Percentiles rank a stretch among this genome's conserved stretches.
Conservation (phyloP, 768 basidiomycete genomes). For the Lenzites betulinus region DNA sequence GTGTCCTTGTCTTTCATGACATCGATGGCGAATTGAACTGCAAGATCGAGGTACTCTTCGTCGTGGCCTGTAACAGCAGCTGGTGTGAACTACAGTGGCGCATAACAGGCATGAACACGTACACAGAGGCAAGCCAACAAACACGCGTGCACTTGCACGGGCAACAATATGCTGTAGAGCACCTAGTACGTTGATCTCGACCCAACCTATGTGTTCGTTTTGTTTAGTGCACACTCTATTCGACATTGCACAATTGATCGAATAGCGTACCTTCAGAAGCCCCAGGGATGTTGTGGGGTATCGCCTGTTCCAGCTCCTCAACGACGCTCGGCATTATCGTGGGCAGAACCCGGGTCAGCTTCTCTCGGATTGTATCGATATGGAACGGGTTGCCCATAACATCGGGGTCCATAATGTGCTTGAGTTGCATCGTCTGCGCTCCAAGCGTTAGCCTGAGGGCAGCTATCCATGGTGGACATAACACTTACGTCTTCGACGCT, state of each 20-base stretch:
- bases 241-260: neutral
- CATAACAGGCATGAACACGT: slow-evolving; percentile 14
- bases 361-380: slow-evolving; percentile 25
- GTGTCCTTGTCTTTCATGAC: neutral
- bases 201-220: neutral
- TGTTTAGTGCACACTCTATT: neutral
- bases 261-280: neutral
- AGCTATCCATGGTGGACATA: no score
- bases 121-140: slow-evolving; percentile 54
- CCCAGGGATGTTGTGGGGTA: slow-evolving; percentile 34
- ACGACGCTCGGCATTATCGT: slow-evolving; percentile 25
- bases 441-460: slow-evolving; percentile 2
- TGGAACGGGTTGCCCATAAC: slow-evolving; percentile 25
- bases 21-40: neutral
- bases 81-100: neutral
- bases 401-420: slow-evolving; percentile 35
- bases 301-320: slow-evolving; percentile 28
- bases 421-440: slow-evolving; percentile 32
- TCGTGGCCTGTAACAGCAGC: neutral
- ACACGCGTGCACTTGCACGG: slow-evolving; percentile 45
- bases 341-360: slow-evolving; percentile 30
- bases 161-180: slow-evolving; percentile 35
- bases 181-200: neutral
- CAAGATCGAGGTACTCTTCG: neutral
- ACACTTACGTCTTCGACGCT: slow-evolving; percentile 41